Conservation (phyloP, 169 alveolate species). For the Cryptosporidium meleagridis region DNA sequence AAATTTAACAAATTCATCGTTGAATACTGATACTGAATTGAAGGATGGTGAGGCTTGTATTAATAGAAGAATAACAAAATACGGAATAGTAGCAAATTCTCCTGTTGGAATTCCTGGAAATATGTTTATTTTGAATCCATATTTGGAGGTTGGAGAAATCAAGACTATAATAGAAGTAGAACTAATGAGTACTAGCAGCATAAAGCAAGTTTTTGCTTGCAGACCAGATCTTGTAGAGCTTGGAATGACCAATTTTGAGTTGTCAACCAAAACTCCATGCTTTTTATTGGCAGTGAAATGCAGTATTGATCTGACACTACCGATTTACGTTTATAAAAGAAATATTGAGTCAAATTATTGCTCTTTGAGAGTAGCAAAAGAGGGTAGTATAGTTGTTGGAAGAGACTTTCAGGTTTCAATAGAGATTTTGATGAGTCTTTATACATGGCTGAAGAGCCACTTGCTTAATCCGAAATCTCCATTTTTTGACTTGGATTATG, state of each 20-base stretch:
- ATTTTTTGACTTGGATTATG: slow-evolving; percentile 51
- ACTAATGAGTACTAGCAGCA: background rate
- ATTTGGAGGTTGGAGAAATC: slow-evolving; percentile 49
- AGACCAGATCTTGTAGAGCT: slow-evolving; percentile 42
- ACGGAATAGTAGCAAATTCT: background rate
- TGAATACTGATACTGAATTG: background rate
- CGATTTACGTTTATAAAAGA: slow-evolving; percentile 47
- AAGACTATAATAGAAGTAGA: background rate
- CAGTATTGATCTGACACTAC: slow-evolving; percentile 40
- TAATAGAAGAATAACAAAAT: background rate
- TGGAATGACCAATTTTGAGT: slow-evolving; percentile 26
- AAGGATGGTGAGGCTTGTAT: background rate
- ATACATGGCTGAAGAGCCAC: slow-evolving; percentile 44
- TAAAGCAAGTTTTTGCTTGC: slow-evolving; percentile 36
- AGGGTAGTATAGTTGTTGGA: background rate
- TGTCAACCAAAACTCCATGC: slow-evolving; percentile 52
- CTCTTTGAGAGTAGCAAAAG: background rate
- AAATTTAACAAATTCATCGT: background rate
- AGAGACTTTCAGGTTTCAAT: slow-evolving; percentile 31
- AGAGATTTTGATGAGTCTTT: slow-evolving; percentile 22
- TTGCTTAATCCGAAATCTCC: slow-evolving; percentile 45
- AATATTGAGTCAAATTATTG: background rate
- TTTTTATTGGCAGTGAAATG: slow-evolving; percentile 46
- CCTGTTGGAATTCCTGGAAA: background rate
- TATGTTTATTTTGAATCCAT: slow-evolving; percentile 43